Base-by-base conservation (phyloP, 805 yeast genomes). In the Debaryomyces castellii region DNA sequence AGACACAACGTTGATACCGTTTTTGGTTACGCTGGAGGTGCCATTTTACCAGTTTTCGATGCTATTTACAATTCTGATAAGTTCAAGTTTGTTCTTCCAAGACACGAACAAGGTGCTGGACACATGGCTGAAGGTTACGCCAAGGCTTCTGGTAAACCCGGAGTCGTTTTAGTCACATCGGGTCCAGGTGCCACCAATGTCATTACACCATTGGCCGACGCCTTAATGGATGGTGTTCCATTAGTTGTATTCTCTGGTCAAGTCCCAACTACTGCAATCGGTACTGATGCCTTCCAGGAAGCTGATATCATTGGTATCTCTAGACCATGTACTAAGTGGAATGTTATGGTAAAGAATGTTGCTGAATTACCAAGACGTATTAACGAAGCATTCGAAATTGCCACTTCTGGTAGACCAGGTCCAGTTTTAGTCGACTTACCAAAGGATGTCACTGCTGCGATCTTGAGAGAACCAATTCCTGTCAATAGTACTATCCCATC, bases 121-220 rank as follows among this genome's bases (percentile, higher is more conserved):
- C 99, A 94, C 71, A 94, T 94, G 98, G 99, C 99, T 46, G 97
- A 94, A 73, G 99, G 99, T 49, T 94, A 94, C 57, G 97, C 99
- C 46, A 80, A 96, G 55, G 99, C 96, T 34, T 71, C 82, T 16
- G 99, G 98, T 48, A 94, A 89, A 69, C 95, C 97, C 11, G 99
- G 99, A 73, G 96, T 94, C 53, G 98, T 94, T 41, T 75, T 94
- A 59, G 99, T 94, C 43, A 94, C 99, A n/a, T 89, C 97, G 1
- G 99, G 99, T 43, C 99, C 99, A 24, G 99, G 98, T 62, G 99
- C 98, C 41, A 94, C 99, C 45, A 94, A 94, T 63, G 97, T 94
- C 48, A 84, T 94, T 52, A 94, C 99, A n/a, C 97, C 99, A 45
- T 81, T 94, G 87, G 96, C 96, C 48, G 99, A 94, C 66, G 99